Evolutionary conservation across 495 filamentous ascomycete species (phyloP).

Genomic region (Annulohypoxylon bovei): DNA sequence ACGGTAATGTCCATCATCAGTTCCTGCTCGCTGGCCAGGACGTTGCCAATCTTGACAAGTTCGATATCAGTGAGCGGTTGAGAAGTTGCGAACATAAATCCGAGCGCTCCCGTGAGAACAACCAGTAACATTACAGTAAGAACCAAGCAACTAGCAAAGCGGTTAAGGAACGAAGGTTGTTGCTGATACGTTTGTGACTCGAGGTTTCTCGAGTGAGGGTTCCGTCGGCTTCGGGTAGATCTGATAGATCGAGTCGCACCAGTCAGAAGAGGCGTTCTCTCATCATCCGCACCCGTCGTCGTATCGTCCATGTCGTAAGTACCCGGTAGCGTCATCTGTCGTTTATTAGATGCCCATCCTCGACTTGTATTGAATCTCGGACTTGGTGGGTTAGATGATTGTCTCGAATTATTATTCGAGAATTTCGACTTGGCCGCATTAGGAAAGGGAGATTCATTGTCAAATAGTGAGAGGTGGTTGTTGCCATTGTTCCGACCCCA

Average conservation of each 20-base stretch:
- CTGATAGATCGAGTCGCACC: slow-evolving; percentile 65
- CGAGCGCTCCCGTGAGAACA: slow-evolving; percentile 80
- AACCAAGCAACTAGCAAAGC: slow-evolving; percentile 82
- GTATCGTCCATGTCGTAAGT: slow-evolving; percentile 65
- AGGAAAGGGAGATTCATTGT: slow-evolving; percentile 77
- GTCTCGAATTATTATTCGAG: slow-evolving; percentile 55
- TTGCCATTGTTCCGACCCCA: slow-evolving; percentile 71
- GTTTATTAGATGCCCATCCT: slow-evolving; percentile 43
- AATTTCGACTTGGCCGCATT: slow-evolving; percentile 52
- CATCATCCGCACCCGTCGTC: slow-evolving; percentile 81
- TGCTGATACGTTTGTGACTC: slow-evolving; percentile 77
- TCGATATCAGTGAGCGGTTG: slow-evolving; percentile 82
- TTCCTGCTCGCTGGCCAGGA: slow-evolving; percentile 92
- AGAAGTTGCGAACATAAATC: slow-evolving; percentile 90
- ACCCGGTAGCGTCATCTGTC: slow-evolving; percentile 49
- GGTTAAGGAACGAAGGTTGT: slow-evolving; percentile 68
- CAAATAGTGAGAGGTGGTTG: slow-evolving; percentile 76
- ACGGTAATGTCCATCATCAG: slow-evolving; percentile 95
- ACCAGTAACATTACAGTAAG: slow-evolving; percentile 77
- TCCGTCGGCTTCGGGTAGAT: slow-evolving; percentile 67
- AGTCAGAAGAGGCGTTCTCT: slow-evolving; percentile 76
- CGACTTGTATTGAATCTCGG: slow-evolving; percentile 51
- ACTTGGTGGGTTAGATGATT: slow-evolving; percentile 71
- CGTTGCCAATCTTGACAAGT: slow-evolving; percentile 81
- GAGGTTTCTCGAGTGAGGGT: slow-evolving; percentile 70